These are phyloP conservation scores for Mucor ambiguus DNA, from an alignment of 371 early-diverging fungal genomes.

Conservation along the genomic window DNA sequence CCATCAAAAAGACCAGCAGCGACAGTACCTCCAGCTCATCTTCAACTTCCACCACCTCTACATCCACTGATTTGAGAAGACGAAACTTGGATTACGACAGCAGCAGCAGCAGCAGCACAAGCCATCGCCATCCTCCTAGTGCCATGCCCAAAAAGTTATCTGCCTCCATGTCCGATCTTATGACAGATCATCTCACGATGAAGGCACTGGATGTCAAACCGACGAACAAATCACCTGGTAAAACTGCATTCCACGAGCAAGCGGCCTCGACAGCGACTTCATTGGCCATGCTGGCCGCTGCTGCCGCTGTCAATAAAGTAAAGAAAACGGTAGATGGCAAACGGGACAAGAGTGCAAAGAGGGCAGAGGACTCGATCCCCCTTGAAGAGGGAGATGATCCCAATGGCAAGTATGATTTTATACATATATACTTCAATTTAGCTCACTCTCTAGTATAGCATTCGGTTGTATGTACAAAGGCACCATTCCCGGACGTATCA, in stretches of 20 bases:
- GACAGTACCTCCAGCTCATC: not conserved
- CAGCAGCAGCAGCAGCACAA: not conserved
- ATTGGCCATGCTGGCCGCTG: slow-evolving; percentile 35
- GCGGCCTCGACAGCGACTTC: slow-evolving; percentile 30
- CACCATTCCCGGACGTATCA: slow-evolving; percentile 39
- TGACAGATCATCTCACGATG: not conserved
- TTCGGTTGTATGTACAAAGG: slow-evolving; percentile 41
- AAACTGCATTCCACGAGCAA: slow-evolving; percentile 12
- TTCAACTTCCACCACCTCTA: not conserved
- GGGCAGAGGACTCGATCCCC: not conserved
- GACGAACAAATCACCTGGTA: slow-evolving; percentile 2
- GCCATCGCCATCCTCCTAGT: not conserved
- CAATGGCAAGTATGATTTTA: not conserved
- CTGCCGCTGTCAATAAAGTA: slow-evolving; percentile 27
- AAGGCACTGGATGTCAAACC: slow-evolving; percentile 1
- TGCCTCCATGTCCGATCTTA: slow-evolving; percentile 14
- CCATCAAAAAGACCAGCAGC: not conserved
- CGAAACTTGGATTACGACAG: not conserved
- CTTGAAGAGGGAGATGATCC: slow-evolving; percentile 3
- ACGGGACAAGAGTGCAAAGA: slow-evolving; percentile 4
- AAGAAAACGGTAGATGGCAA: slow-evolving; percentile 27
- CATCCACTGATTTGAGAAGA: not conserved
- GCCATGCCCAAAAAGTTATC: slow-evolving; percentile 1
- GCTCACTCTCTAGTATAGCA: slow-evolving; percentile 14
- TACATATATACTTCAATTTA: not conserved